Percentiles rank a stretch among this genome's conserved stretches.
Evolutionary conservation across 495 filamentous ascomycete species (phyloP).

Genomic region (Acidomyces sp.): DNA sequence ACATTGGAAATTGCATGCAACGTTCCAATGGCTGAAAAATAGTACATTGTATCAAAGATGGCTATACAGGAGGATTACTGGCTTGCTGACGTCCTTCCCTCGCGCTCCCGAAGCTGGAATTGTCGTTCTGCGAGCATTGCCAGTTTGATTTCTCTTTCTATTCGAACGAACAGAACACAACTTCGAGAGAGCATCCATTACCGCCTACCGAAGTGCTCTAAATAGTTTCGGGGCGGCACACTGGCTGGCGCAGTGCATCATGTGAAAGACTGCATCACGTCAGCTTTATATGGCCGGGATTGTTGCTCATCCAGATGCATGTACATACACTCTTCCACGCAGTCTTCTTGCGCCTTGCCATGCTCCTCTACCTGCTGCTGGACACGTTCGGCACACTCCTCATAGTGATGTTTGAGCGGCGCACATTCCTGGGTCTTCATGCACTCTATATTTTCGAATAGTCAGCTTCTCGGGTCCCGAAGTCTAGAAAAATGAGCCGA

Average conservation of each 20-base stretch:
- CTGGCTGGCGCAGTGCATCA: slow-evolving; percentile 78
- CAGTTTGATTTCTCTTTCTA: too few species aligned
- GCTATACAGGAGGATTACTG: slow-evolving; percentile 19
- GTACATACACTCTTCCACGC: slow-evolving; percentile 92
- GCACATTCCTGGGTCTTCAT: slow-evolving; percentile 69
- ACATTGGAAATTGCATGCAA: too few species aligned
- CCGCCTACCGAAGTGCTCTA: slow-evolving; percentile 63
- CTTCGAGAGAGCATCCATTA: too few species aligned
- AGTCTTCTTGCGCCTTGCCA: slow-evolving; percentile 71
- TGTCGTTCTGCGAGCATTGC: too few species aligned
- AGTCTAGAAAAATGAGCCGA: slow-evolving; percentile 20
- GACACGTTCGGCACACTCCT: slow-evolving; percentile 92
- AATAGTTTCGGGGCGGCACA: slow-evolving; percentile 96
- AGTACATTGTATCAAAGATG: slow-evolving; percentile 19
- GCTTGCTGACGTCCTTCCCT: too few species aligned
- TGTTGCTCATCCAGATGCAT: neutral
- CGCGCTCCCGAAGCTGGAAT: too few species aligned
- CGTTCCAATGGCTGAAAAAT: too few species aligned
- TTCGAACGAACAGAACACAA: too few species aligned
- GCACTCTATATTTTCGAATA: slow-evolving; percentile 74
- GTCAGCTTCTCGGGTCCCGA: too few species aligned
- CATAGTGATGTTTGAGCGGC: slow-evolving; percentile 89
- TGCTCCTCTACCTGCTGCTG: slow-evolving; percentile 55
- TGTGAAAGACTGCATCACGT: slow-evolving; percentile 72
- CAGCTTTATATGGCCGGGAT: slow-evolving; percentile 7